A percentile compares a stretch with the other conserved stretches of the same genome.
phyloP scores from a whole-genome alignment of 208 protist genomes.

The Angomonas deanei region DNA sequence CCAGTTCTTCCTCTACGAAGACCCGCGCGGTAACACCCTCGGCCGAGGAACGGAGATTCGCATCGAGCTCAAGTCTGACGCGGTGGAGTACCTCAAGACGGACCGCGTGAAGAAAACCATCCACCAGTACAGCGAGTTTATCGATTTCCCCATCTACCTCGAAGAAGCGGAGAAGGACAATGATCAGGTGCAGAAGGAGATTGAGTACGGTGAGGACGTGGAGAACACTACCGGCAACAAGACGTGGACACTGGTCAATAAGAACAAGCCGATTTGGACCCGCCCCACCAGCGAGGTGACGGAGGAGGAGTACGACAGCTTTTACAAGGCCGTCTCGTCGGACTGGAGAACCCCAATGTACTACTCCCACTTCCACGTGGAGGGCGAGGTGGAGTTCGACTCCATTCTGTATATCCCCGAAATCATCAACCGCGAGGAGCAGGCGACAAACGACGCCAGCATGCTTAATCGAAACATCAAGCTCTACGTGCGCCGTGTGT shows the following conservation, averaged over 20 bases:
- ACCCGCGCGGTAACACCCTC: constrained; percentile 93
- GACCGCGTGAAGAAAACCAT: constrained; percentile 91
- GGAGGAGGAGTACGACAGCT: constrained; percentile 97
- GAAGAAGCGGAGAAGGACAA: constrained; percentile 47
- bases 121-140: constrained; percentile 99
- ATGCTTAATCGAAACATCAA: constrained; percentile 75
- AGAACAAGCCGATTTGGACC: constrained; percentile 98
- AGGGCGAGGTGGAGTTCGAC: constrained; percentile 95
- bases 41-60: constrained; percentile 96
- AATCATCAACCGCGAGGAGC: constrained; percentile 11
- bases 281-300: constrained; percentile 94
- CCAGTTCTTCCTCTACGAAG: constrained; percentile 93
- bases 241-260: constrained; percentile 97
- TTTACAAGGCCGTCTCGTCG: constrained; percentile 97
- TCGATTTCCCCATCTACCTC: constrained; percentile 99
- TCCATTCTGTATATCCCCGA: constrained; percentile 95
- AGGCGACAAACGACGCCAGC: constrained; percentile 57
- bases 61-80: constrained; percentile 96
- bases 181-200: constrained; percentile 66
- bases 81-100: constrained; percentile 93
- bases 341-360: constrained; percentile 91
- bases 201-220: constrained; percentile 66
- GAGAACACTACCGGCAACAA: constrained; percentile 25
- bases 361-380: constrained; percentile 94
- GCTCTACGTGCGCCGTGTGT: constrained; percentile 96